Evolutionary conservation across 306 rosid genomes (phyloP).

Genomic region (Herpetospermum pedunculosum): DNA sequence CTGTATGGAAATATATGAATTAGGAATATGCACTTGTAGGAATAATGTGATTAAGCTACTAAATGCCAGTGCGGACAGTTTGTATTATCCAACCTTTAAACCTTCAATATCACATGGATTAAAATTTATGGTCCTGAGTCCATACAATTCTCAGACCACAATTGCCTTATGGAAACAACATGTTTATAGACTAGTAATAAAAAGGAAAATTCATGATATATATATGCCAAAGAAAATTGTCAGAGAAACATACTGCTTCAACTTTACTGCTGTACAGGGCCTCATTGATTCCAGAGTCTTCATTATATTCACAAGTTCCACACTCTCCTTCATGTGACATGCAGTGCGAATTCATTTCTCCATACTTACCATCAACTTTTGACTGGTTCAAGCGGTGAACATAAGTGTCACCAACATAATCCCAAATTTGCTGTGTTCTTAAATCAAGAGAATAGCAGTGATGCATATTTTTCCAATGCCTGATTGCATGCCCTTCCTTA

Average conservation of each 20-base stretch:
- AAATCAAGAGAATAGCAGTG: constrained; percentile 94
- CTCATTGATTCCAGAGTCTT: constrained; percentile 61
- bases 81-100: not conserved
- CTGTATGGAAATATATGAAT: constrained; percentile 38
- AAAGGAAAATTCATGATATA: not conserved
- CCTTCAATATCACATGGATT: not conserved
- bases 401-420: constrained; percentile 76
- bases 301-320: constrained; percentile 46
- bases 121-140: not conserved
- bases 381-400: constrained; percentile 91
- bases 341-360: constrained; percentile 40
- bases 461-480: constrained; percentile 70
- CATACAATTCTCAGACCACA: not conserved
- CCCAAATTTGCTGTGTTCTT: constrained; percentile 89
- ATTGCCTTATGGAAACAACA: not conserved
- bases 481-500: constrained; percentile 90
- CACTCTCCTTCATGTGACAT: constrained; percentile 56
- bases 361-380: constrained; percentile 61
- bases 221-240: constrained; percentile 2
- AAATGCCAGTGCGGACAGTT: not conserved
- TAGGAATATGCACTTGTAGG: not conserved
- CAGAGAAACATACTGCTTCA: constrained; percentile 50
- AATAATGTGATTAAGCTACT: not conserved
- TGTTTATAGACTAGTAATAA: not conserved
- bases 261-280: constrained; percentile 88